Conservation (phyloP, 192 early-diverging fungal genomes). For the Rhizophagus sp. region DNA sequence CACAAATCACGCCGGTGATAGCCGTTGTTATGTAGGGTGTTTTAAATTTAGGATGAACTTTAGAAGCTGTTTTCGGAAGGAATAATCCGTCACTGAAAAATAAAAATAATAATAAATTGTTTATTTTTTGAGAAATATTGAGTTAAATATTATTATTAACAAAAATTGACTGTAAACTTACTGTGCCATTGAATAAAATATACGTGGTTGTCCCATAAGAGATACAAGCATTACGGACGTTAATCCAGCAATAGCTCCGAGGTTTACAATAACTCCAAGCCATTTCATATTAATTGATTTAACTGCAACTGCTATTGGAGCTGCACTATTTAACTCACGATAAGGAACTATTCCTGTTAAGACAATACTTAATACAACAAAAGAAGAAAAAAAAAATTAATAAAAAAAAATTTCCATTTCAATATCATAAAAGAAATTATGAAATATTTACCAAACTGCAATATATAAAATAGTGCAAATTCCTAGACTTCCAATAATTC, state of each 20-base stretch:
- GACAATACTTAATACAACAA: slow-evolving; percentile 48
- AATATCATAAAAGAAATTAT: neutral
- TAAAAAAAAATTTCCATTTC: neutral
- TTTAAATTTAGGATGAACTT: slow-evolving; percentile 69
- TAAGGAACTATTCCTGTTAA: slow-evolving; percentile 76
- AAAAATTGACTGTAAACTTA: neutral
- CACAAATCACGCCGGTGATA: slow-evolving; percentile 62
- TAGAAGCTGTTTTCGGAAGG: slow-evolving; percentile 70
- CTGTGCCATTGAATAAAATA: slow-evolving; percentile 83
- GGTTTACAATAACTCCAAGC: slow-evolving; percentile 74
- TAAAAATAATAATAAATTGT: too few species aligned
- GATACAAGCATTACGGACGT: slow-evolving; percentile 76
- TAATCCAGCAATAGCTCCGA: slow-evolving; percentile 79
- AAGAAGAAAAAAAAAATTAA: neutral
- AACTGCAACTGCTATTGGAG: slow-evolving; percentile 59
- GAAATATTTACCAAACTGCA: slow-evolving; percentile 26
- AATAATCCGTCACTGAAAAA: slow-evolving; percentile 65
- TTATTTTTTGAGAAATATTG: too few species aligned
- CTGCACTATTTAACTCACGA: slow-evolving; percentile 41
- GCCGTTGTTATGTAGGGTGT: slow-evolving; percentile 78
- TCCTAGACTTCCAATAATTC: slow-evolving; percentile 75
- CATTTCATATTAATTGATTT: slow-evolving; percentile 50
- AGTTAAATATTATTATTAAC: too few species aligned
- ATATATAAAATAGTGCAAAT: neutral
- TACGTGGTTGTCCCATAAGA: slow-evolving; percentile 83